Evolutionary conservation across 106 monocot genomes (phyloP).

Genomic region (Dendrobium huoshanense): DNA sequence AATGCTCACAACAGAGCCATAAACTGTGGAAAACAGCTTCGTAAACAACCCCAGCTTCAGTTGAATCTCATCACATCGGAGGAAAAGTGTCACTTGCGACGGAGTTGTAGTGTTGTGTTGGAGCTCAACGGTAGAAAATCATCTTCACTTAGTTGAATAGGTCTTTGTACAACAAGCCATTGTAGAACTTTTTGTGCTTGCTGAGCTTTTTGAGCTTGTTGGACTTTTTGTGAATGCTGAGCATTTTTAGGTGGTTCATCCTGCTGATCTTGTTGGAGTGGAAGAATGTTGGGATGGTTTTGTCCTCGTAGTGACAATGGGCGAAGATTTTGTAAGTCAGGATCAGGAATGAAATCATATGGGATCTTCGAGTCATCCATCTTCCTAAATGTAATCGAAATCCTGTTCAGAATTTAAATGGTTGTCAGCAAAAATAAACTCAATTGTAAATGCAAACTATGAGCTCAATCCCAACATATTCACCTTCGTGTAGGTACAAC

Average conservation of each 20-base stretch:
- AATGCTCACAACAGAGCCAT: not conserved
- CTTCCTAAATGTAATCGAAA: conserved; percentile 66
- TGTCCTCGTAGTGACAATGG: no score
- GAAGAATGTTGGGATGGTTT: no score
- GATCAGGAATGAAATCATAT: not conserved
- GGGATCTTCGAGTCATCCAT: conserved; percentile 56
- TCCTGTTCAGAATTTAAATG: conserved; percentile 19
- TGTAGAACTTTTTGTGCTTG: not conserved
- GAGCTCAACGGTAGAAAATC: not conserved
- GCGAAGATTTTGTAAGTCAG: no score
- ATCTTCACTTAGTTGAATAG: not conserved
- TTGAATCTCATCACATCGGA: not conserved
- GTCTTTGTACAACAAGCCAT: not conserved
- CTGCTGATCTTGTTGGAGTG: no score
- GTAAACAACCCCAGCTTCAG: not conserved
- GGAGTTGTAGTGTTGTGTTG: not conserved
- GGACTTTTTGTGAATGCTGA: no score
- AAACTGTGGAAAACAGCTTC: not conserved
- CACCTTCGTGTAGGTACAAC: conserved; percentile 28
- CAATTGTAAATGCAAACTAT: not conserved
- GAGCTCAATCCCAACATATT: not conserved
- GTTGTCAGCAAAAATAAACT: not conserved
- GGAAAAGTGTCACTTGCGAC: not conserved
- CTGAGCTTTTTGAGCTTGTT: not conserved
- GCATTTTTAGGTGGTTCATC: no score